Base-by-base conservation (phyloP, 768 basidiomycete genomes). In the Lentinula sp. region DNA sequence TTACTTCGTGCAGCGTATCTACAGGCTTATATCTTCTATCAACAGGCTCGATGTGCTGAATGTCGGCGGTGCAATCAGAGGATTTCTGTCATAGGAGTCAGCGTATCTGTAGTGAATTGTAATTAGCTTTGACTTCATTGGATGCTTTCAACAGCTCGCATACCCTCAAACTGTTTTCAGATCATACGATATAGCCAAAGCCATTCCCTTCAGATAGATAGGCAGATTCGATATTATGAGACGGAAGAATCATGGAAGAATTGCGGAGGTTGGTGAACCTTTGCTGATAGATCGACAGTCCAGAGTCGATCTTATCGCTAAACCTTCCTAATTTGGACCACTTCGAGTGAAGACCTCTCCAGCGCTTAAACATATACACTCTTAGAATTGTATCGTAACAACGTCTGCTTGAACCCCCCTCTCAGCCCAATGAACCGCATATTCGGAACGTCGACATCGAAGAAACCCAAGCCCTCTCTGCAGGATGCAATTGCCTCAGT, bases 401-500 rank as follows among this genome's bases (percentile, higher is more conserved):
- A 2, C 28, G 3, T 28, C 28, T 3, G 28, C 28, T 28, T 37
- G 37, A 39, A 36, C 0, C 20, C 8, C 20, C 32, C 33, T 4
- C 6, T 56, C 13, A 33, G 7, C 8, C 10, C 45, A 36, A 93
- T 94, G 92, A 93, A 94, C 72, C 84, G 92, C 61, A 86, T 94
- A 69, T 94, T 94, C 72, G 92, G 92, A 52, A 69, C 81, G 1
- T 88, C 91, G 23, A 65, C 84, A 7, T 80, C 80, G 73, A 88
- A 86, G 75, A 95, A 93, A 70, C 92, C 95, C 20, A 91, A 93
- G 69, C 85, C 96, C 0, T 80, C 79, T 2, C 83, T 99, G 6
- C 86, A 89, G 63, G 97, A 99, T 77, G 96, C 96, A n/a, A 97
- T 99, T 71, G 76, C 84, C 56, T 87, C 93, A 63, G 91, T 93